Evolutionary conservation across 2,329 filamentous ascomycete species (phyloP), one percentile per base, ranked within the genome.

Genomic region (Aureobasidium namibiae): DNA sequence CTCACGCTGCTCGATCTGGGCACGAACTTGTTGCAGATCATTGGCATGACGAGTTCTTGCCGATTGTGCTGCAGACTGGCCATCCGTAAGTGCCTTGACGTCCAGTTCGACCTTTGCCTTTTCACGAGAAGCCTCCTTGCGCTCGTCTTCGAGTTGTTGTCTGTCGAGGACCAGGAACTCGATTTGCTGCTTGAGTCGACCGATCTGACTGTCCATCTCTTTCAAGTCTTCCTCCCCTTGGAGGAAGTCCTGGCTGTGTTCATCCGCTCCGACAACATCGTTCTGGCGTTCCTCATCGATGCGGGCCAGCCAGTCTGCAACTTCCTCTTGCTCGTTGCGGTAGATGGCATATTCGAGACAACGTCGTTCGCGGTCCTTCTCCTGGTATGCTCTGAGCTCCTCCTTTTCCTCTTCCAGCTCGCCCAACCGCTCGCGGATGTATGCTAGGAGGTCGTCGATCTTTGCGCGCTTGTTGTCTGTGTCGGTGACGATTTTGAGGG

Each of bases 391-490:
- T 46, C 91, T 85, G 39, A 99, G 79, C 73, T 99, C 95, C 68
- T 96, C 91, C 72, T 97, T 97, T 73, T 99, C 94, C 70, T 96
- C 92, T 72, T 99, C 94, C 0, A 99, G 80, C 73, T 99, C 94
- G 39, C 79, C 81, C 57, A 99, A 79, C 56, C 94, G 86, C 68
- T 95, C 90, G 67, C 94, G 91, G 73, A 99, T 96, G 68, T 94
- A 95, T 56, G 88, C 85, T 13, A 99, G 82, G 13, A 95, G 80
- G 69, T 95, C 91, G 70, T 99, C 94, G 62, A 97, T 97, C 75
- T 96, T 96, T 46, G 86, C 81, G 63, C 91, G 86, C 77, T 96
- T 97, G 75, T 91, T 95, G 73, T 92, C 91, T 16, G 94, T 97
- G 65, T 99, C 94, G 63, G 86, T 84, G 90, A 99, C 96, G 67